Evolutionary conservation across 2,329 filamentous ascomycete species (phyloP).

Genomic region (Diaporthe vexans): DNA sequence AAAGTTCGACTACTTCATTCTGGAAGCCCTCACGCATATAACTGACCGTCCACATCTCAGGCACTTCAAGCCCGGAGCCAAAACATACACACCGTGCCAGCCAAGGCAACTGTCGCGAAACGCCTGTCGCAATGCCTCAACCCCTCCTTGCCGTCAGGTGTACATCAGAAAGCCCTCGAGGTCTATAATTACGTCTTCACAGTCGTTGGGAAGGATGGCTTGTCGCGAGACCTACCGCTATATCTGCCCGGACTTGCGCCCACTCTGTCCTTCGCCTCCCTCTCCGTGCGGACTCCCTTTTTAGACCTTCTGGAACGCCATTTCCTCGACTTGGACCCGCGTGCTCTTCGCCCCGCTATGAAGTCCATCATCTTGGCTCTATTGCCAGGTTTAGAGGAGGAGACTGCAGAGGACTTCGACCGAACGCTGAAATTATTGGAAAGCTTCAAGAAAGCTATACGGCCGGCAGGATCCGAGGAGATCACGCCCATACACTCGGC

Average conservation of each 20-base stretch:
- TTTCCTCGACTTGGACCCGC: constrained; percentile 79
- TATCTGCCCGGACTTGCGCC: constrained; percentile 92
- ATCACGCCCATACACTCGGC: constrained; percentile 68
- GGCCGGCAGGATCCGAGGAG: constrained; percentile 64
- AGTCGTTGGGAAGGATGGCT: constrained; percentile 83
- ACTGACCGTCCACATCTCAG: constrained; percentile 61
- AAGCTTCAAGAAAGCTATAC: constrained; percentile 78
- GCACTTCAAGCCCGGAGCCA: constrained; percentile 89
- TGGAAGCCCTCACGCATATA: constrained; percentile 38
- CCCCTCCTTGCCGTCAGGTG: constrained; percentile 91
- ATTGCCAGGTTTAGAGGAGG: constrained; percentile 92
- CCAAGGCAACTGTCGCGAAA: constrained; percentile 87
- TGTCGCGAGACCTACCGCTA: constrained; percentile 85
- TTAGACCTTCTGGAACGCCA: constrained; percentile 87
- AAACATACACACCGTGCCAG: constrained; percentile 79
- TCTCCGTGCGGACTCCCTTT: constrained; percentile 89
- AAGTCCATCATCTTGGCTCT: constrained; percentile 92
- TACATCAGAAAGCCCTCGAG: constrained; percentile 97
- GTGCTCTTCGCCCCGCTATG: constrained; percentile 84
- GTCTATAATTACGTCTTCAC: constrained; percentile 93
- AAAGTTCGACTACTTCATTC: constrained; percentile 70
- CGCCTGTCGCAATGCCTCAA: constrained; percentile 96
- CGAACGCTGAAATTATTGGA: constrained; percentile 84
- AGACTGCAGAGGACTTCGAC: constrained; percentile 97
- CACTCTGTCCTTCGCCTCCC: constrained; percentile 93